Evolutionary conservation across 352 stramenopile species (phyloP), one percentile per base, ranked within the genome.

Genomic region (Globisporangium spiculum): DNA sequence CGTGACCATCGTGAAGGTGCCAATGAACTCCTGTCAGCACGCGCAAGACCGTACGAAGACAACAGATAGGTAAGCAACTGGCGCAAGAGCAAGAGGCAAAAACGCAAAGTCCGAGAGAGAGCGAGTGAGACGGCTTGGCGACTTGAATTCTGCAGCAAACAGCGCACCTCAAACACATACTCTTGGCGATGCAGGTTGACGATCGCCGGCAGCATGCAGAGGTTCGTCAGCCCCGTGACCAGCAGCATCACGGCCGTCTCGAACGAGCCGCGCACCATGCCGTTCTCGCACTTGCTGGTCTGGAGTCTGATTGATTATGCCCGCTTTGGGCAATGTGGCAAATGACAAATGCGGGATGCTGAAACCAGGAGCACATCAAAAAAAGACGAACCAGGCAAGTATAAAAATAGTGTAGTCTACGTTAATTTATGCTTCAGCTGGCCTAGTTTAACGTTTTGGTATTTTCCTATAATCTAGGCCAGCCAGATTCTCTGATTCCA

Each of bases 151-250:
- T 26, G 34, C 38, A 16, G 6, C 59, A n/a, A 22, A 38, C 18
- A 22, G 22, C 68, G 73, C 64, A 94, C 86, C 81, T 94, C 86
- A 55, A 94, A 94, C 34, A 88, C 76, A 64, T 88, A 81, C 38
- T 88, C 70, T 59, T 81, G 76, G 14, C 65, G 61, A 60, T 80
- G 84, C 53, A 94, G 79, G 44, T 80, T 80, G 34, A 81, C 62
- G 60, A 94, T 80, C 18, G 86, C 83, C 7, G 86, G 86, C 55
- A 92, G 75, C 84, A 94, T 92, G 68, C 81, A 90, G 52, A 94
- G 71, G 75, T 94, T 94, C 48, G 86, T 94, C 64, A 89, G 26
- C 53, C 81, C 86, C 63, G 86, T 92, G 54, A 94, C 73, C 50
- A 75, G 65, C 61, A 94, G 78, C 84, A 94, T 91, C 79, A 90